These are phyloP conservation scores for Entonaema liquescens DNA, from an alignment of 495 filamentous ascomycete species.

Conservation along the genomic window DNA sequence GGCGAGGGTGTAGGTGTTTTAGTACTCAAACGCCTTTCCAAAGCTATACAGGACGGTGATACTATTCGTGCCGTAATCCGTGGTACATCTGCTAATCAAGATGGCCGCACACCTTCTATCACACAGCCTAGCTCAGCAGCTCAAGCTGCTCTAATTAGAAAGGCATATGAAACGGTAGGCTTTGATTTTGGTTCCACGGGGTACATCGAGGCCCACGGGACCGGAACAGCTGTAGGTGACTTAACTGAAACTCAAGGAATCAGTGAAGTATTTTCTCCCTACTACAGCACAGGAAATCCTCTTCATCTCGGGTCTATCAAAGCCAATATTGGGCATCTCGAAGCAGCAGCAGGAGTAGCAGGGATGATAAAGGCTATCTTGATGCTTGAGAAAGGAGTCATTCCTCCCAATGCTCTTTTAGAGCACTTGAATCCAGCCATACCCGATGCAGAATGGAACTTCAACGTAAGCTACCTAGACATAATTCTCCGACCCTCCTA, in stretches of 20 bases:
- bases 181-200: slow-evolving; percentile 50
- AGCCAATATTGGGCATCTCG: slow-evolving; percentile 61
- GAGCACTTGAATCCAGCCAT: slow-evolving; percentile 56
- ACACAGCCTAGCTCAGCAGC: slow-evolving; percentile 58
- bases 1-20: slow-evolving; percentile 64
- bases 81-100: slow-evolving; percentile 57
- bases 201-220: slow-evolving; percentile 62
- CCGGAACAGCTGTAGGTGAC: slow-evolving; percentile 60
- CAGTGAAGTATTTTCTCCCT: neutral
- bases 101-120: slow-evolving; percentile 55
- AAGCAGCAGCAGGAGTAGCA: slow-evolving; percentile 58
- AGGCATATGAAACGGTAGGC: slow-evolving; percentile 56
- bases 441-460: slow-evolving; percentile 1
- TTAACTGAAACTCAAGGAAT: slow-evolving; percentile 48
- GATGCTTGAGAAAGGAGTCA: slow-evolving; percentile 54
- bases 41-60: slow-evolving; percentile 55
- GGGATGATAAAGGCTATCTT: slow-evolving; percentile 59
- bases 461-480: too few species aligned
- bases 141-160: slow-evolving; percentile 59
- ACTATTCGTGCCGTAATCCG: slow-evolving; percentile 66
- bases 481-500: neutral
- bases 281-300: neutral
- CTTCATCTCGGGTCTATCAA: slow-evolving; percentile 56
- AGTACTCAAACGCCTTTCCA: slow-evolving; percentile 59
- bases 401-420: slow-evolving; percentile 52